Evolutionary conservation across 345 rosid genomes (phyloP).

Genomic region (Ailanthus altissimus): DNA sequence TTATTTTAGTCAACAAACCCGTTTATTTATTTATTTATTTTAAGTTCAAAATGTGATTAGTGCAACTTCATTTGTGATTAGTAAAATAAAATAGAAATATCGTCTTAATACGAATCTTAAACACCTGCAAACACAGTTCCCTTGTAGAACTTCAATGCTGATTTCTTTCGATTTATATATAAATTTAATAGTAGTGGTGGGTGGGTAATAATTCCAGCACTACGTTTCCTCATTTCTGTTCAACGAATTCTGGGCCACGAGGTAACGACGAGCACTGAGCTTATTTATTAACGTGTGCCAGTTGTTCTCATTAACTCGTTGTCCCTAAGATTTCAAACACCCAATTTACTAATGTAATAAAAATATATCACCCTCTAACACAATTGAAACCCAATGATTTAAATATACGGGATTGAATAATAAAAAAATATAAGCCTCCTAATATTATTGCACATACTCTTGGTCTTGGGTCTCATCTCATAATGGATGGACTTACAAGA

Average conservation of each 20-base stretch:
- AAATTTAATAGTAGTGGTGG: not conserved
- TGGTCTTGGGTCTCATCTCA: not conserved
- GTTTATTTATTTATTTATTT: too few relatives aligned
- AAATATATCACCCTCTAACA: too few relatives aligned
- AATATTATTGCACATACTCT: not conserved
- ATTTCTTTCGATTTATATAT: not conserved
- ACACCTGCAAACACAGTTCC: too few relatives aligned
- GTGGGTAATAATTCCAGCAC: too few relatives aligned
- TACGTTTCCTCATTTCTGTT: not conserved
- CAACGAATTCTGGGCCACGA: not conserved
- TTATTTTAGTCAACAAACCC: not conserved
- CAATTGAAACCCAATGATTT: too few relatives aligned
- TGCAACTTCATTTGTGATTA: not conserved
- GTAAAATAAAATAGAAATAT: too few relatives aligned
- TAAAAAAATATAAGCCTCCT: too few relatives aligned
- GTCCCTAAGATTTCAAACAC: constrained; percentile 14
- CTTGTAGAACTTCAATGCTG: not conserved
- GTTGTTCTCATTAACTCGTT: not conserved
- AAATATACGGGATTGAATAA: too few relatives aligned
- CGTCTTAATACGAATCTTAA: not conserved
- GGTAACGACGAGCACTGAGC: too few relatives aligned
- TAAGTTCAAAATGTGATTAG: too few relatives aligned
- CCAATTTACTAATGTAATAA: too few relatives aligned
- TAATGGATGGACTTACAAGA: constrained; percentile 4
- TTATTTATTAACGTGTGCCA: not conserved